phyloP scores from a whole-genome alignment of 768 basidiomycete species.

The Boletus coccyginus region DNA sequence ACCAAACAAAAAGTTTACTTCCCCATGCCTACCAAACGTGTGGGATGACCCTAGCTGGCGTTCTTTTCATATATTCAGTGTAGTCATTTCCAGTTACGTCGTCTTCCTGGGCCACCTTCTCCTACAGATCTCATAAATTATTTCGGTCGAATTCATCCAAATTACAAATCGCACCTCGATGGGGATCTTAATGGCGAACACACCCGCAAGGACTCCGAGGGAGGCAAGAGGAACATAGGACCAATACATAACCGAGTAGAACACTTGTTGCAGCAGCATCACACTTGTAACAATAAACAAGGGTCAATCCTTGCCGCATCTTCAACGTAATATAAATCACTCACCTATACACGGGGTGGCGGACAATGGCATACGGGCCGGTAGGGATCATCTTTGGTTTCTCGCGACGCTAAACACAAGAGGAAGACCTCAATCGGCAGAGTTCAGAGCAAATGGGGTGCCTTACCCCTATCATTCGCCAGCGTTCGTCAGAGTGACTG shows the following conservation, averaged over 20 bases:
- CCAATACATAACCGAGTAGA: constrained; percentile 31
- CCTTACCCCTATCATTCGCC: constrained; percentile 33
- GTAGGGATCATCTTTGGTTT: constrained; percentile 28
- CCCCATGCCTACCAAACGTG: constrained; percentile 25
- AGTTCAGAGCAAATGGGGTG: neutral
- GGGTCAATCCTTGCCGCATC: neutral
- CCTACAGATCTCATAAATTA: constrained; percentile 18
- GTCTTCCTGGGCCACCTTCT: constrained; percentile 28
- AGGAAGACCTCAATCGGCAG: neutral
- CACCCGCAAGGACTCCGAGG: constrained; percentile 20
- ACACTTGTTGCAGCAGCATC: constrained; percentile 25
- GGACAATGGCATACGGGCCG: constrained; percentile 37
- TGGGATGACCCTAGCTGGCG: constrained; percentile 31
- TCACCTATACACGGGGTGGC: constrained; percentile 37
- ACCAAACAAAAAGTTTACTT: neutral
- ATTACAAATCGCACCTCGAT: constrained; percentile 27
- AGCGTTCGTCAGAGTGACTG: constrained; percentile 25
- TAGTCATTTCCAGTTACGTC: constrained; percentile 26
- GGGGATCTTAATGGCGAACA: constrained; percentile 34
- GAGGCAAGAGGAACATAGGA: constrained; percentile 34
- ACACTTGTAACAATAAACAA: constrained; percentile 2
- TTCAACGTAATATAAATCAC: constrained; percentile 3
- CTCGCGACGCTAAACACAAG: constrained; percentile 23
- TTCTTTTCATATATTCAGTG: constrained; percentile 28
- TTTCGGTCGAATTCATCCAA: neutral